Percentiles rank a stretch among this genome's conserved stretches.
phyloP scores from a whole-genome alignment of 169 alveolate genomes.

The Cryptosporidium felis region DNA sequence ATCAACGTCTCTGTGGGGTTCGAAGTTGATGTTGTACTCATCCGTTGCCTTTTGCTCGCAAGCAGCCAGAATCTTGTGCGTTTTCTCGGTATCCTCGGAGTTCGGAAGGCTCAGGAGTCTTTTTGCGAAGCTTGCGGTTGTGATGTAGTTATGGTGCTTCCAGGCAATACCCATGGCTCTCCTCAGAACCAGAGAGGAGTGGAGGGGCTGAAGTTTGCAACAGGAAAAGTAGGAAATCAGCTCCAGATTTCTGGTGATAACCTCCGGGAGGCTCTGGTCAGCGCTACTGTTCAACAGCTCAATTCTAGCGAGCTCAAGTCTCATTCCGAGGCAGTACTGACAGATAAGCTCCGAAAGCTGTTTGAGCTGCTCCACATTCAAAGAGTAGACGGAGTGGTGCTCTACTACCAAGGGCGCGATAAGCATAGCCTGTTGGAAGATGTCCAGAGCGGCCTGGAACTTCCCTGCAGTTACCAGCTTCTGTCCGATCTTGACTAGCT shows the following conservation, averaged over 20 bases:
- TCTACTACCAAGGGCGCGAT: constrained; percentile 45
- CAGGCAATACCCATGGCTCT: constrained; percentile 87
- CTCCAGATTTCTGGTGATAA: constrained; percentile 79
- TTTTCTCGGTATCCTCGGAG: constrained; percentile 73
- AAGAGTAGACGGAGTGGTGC: constrained; percentile 15
- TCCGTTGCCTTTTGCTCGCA: constrained; percentile 81
- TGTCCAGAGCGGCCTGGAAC: constrained; percentile 67
- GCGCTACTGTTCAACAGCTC: constrained; percentile 77
- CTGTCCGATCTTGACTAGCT: constrained; percentile 75
- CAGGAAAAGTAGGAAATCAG: constrained; percentile 85
- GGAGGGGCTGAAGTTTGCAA: constrained; percentile 81
- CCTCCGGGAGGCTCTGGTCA: constrained; percentile 71
- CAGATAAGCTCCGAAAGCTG: constrained; percentile 17
- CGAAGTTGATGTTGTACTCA: constrained; percentile 73
- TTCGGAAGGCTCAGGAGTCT: constrained; percentile 73
- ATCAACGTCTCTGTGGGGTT: constrained; percentile 74
- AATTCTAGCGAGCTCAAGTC: constrained; percentile 74
- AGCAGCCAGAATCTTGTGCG: constrained; percentile 74
- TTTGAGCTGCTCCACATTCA: constrained; percentile 9
- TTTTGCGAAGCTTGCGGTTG: constrained; percentile 79
- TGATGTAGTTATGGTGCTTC: constrained; percentile 85
- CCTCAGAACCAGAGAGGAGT: constrained; percentile 81
- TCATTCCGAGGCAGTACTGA: constrained; percentile 75
- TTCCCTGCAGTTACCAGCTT: constrained; percentile 76
- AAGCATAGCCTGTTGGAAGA: constrained; percentile 72